These are phyloP conservation scores for Austroboletus novae-zelandiae DNA, from an alignment of 1,284 basidiomycete genomes.

Conservation along the genomic window DNA sequence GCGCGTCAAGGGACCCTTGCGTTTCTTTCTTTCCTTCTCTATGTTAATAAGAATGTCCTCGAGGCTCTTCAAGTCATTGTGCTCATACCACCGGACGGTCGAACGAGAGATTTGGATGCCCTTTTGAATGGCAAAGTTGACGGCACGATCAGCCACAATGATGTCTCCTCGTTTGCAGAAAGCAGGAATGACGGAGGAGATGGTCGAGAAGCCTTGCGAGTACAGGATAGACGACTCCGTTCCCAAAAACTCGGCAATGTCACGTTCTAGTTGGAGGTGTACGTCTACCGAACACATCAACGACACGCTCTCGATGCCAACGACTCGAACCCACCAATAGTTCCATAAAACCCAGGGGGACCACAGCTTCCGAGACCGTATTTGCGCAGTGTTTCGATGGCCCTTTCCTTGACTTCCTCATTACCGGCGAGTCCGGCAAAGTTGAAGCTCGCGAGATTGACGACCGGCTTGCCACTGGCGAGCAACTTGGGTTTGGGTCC, in stretches of 20 bases:
- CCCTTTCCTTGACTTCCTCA: slow-evolving; percentile 83
- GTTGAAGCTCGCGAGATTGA: slow-evolving; percentile 91
- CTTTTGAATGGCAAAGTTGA: slow-evolving; percentile 96
- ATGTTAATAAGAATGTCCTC: slow-evolving; percentile 84
- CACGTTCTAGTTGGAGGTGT: slow-evolving; percentile 85
- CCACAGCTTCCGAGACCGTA: slow-evolving; percentile 97
- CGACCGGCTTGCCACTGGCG: slow-evolving; percentile 73
- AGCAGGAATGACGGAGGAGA: slow-evolving; percentile 93
- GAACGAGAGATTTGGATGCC: slow-evolving; percentile 96
- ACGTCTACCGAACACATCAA: slow-evolving; percentile 60
- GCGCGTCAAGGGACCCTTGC: slow-evolving; percentile 78
- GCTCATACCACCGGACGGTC: slow-evolving; percentile 93
- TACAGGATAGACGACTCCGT: slow-evolving; percentile 91
- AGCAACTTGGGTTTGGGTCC: slow-evolving; percentile 82
- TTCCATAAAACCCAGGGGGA: slow-evolving; percentile 97
- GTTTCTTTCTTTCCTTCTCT: slow-evolving; percentile 86
- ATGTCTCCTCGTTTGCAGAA: slow-evolving; percentile 98
- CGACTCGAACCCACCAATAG: slow-evolving; percentile 65
- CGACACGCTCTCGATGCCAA: neutral
- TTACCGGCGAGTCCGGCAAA: slow-evolving; percentile 91
- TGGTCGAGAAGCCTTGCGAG: slow-evolving; percentile 90
- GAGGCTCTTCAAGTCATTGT: slow-evolving; percentile 90
- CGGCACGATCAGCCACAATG: slow-evolving; percentile 94
- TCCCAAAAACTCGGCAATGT: slow-evolving; percentile 89
- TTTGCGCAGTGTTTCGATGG: slow-evolving; percentile 83